Evolutionary conservation across 768 basidiomycete genomes (phyloP), one percentile per base, ranked within the genome.

Genomic region (Tulasnella sp.): DNA sequence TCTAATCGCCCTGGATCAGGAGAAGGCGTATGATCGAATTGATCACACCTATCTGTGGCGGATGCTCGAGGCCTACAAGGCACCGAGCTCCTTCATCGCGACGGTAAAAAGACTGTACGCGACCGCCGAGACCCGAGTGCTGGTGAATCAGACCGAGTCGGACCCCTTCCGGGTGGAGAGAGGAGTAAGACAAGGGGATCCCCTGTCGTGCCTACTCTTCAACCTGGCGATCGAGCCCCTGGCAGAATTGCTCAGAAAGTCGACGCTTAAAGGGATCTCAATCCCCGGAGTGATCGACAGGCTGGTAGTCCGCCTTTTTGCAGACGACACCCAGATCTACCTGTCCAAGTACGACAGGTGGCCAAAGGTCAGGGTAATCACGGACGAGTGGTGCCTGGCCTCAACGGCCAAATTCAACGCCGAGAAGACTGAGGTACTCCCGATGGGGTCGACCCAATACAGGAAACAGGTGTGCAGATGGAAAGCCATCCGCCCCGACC

Each of bases 371-470:
- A 37, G 6, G 6, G 37, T 6, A 6, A 6, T 37, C 2, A 37
- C 37, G 37, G 37, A 37, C 37, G 37, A 37, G 37, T 37, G 37
- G 37, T 37, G 37, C 37, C 37, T 37, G 37, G 37, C 37, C 2
- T 37, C 37, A 2, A 37, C 37, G 2, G 37, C 37, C 2, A 37
- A 37, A 50, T 90, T 89, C 82, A 90, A 89, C 76, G 80, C 83
- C 0, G 72, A 77, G 0, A 90, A 90, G 81, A 89, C 88, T 0
- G 85, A 86, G 46, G 81, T 88, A 0, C 83, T 89, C 1, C 87
- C 87, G 0, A 83, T 88, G 0, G 87, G 88, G 0, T 48, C 80
- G 2, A 42, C 42, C 5, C 73, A 77, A 5, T 85, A 83, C 82
- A 76, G 85, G 22, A 41, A 80, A 28, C 3, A 14, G 4, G 77